Conservation (phyloP, 441 rosid genomes). For the Euphorbia schlechtendalii region DNA sequence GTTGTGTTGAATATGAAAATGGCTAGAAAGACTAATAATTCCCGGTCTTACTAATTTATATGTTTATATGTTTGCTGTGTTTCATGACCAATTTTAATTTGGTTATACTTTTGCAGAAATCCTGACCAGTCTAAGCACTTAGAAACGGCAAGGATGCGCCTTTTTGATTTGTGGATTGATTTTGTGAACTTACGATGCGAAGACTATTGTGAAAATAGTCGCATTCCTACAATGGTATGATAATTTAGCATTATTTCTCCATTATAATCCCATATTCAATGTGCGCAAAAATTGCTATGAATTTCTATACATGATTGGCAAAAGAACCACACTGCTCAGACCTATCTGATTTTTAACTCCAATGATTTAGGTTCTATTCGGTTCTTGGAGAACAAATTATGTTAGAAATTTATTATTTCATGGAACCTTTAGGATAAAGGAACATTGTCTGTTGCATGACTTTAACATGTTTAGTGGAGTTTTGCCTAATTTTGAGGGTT, state of each 20-base stretch:
- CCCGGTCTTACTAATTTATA: background rate
- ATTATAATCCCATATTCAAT: background rate
- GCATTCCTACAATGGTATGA: conserved; percentile 82
- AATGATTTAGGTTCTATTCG: too few relatives aligned
- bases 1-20: background rate
- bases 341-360: too few relatives aligned
- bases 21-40: background rate
- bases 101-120: conserved; percentile 47
- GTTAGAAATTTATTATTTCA: too few relatives aligned
- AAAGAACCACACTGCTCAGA: background rate
- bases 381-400: too few relatives aligned
- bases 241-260: background rate
- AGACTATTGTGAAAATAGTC: conserved; percentile 76
- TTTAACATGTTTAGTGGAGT: too few relatives aligned
- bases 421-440: too few relatives aligned
- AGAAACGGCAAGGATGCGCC: conserved; percentile 87
- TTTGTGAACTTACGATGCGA: conserved; percentile 92
- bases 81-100: background rate
- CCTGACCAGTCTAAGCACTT: conserved; percentile 97
- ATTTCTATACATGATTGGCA: background rate
- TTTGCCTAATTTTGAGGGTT: too few relatives aligned
- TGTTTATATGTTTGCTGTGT: background rate
- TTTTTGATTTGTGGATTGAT: conserved; percentile 86
- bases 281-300: background rate
- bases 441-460: too few relatives aligned